A percentile compares a stretch with the other conserved stretches of the same genome.
Conservation (phyloP, 1,284 basidiomycete genomes). For the Sphagnurus paluster region DNA sequence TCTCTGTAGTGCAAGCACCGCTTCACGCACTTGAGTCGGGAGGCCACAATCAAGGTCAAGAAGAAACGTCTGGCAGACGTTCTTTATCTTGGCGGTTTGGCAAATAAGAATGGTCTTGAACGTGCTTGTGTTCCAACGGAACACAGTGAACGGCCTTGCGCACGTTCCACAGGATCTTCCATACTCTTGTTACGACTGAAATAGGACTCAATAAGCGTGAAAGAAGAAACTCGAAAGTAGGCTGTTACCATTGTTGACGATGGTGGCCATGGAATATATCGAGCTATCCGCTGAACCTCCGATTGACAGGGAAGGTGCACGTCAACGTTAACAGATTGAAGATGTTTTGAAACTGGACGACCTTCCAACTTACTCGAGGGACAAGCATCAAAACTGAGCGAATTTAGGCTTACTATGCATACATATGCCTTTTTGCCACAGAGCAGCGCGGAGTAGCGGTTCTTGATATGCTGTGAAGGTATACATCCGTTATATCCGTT, state of each 20-base stretch:
- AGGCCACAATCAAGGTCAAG: slow-evolving; percentile 95
- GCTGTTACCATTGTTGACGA: too few relatives aligned
- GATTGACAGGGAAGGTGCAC: too few relatives aligned
- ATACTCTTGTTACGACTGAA: slow-evolving; percentile 92
- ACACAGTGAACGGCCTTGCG: slow-evolving; percentile 94
- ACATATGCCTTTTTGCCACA: too few relatives aligned
- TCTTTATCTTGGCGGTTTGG: slow-evolving; percentile 98
- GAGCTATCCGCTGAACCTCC: too few relatives aligned
- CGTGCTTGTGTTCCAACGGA: slow-evolving; percentile 96
- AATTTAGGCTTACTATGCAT: slow-evolving; percentile 6
- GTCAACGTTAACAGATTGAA: too few relatives aligned
- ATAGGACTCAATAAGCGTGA: too few relatives aligned
- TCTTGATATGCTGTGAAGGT: neutral
- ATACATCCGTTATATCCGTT: neutral
- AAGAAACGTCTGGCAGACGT: slow-evolving; percentile 97
- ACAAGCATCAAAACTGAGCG: too few relatives aligned
- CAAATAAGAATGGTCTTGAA: slow-evolving; percentile 99
- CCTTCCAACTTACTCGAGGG: too few relatives aligned
- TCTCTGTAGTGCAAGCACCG: slow-evolving; percentile 87
- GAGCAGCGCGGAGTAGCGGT: too few relatives aligned
- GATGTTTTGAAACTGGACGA: too few relatives aligned
- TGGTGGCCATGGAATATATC: too few relatives aligned
- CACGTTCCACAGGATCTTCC: slow-evolving; percentile 96
- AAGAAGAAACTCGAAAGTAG: too few relatives aligned
- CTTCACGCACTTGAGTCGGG: slow-evolving; percentile 97